Percentiles rank a stretch among this genome's conserved stretches.
These are phyloP conservation scores for Blumeria graminis DNA, from an alignment of 2,329 filamentous ascomycete genomes.

Conservation along the genomic window DNA sequence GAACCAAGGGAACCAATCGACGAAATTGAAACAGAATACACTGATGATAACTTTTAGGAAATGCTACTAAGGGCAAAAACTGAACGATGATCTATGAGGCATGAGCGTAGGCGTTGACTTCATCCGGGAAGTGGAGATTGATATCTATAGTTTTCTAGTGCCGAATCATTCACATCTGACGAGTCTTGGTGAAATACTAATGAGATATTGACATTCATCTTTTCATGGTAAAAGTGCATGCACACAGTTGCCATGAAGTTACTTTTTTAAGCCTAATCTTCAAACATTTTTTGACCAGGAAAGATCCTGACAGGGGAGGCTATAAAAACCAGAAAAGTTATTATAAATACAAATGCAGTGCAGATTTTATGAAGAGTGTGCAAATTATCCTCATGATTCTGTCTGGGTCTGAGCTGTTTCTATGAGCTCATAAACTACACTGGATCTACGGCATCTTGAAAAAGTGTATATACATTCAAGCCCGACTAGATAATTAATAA, in stretches of 20 bases:
- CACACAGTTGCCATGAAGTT: too few relatives aligned
- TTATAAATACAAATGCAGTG: too few relatives aligned
- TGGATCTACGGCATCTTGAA: too few relatives aligned
- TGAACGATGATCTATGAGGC: neutral
- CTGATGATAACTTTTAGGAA: conserved; percentile 12
- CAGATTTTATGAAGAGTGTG: too few relatives aligned
- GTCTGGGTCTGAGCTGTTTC: too few relatives aligned
- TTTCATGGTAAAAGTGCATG: neutral
- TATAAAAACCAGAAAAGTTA: too few relatives aligned
- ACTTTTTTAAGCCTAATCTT: too few relatives aligned
- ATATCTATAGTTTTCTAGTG: neutral
- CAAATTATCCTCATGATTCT: too few relatives aligned
- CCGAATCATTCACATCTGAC: neutral
- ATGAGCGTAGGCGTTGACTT: neutral
- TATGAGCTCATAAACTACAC: too few relatives aligned
- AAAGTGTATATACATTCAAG: too few relatives aligned
- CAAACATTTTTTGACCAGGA: too few relatives aligned
- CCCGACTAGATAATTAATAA: neutral
- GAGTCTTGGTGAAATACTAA: neutral
- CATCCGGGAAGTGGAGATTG: neutral
- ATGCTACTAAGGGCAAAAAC: neutral
- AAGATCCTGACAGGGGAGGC: too few relatives aligned
- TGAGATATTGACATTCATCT: neutral
- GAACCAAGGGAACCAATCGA: conserved; percentile 65
- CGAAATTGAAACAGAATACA: conserved; percentile 26